Conservation (phyloP, 164 flowering plant genomes). For the Echeveria elegans region DNA sequence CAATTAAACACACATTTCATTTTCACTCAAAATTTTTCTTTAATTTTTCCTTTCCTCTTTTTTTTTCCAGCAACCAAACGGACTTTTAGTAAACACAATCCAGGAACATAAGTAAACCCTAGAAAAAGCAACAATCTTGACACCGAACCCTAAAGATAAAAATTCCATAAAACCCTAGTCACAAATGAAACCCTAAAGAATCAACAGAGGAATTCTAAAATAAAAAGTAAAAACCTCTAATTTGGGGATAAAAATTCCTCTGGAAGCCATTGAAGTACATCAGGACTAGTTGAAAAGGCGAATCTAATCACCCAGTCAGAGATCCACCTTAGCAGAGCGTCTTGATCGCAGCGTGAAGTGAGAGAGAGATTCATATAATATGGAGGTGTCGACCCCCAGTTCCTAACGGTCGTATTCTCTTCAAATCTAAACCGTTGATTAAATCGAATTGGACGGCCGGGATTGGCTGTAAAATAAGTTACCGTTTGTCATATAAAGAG, state of each 20-base stretch:
- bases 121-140: too few species aligned
- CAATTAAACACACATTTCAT: too few species aligned
- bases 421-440: neutral
- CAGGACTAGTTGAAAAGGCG: neutral
- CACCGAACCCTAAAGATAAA: too few species aligned
- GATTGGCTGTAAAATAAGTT: neutral
- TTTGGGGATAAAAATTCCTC: neutral
- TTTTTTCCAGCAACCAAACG: too few species aligned
- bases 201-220: too few species aligned
- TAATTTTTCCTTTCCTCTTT: too few species aligned
- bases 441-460: neutral
- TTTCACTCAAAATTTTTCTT: too few species aligned
- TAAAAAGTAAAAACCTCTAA: neutral
- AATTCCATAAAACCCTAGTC: too few species aligned
- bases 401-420: neutral
- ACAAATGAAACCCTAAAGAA: too few species aligned
- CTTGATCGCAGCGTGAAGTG: neutral
- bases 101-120: too few species aligned
- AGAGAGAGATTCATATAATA: neutral
- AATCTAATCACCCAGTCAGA: neutral
- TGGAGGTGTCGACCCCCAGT: neutral
- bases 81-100: too few species aligned
- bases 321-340: slow-evolving; percentile 2
- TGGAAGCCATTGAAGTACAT: neutral
- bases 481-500: neutral